Evolutionary conservation across 768 basidiomycete species (phyloP), one percentile per base, ranked within the genome.

Genomic region (Leccinum boreale): DNA sequence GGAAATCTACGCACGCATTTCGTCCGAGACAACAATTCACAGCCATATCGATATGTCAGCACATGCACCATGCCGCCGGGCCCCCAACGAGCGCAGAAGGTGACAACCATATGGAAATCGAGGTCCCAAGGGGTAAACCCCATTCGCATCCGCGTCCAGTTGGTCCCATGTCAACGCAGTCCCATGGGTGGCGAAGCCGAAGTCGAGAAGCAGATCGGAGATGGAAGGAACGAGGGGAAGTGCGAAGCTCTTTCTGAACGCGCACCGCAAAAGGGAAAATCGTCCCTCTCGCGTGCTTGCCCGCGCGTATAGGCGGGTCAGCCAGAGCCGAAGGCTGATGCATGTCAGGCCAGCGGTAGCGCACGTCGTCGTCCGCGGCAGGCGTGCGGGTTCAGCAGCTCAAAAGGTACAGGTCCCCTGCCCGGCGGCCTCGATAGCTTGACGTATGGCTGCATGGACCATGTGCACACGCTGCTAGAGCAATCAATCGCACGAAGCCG

Each of bases 401-500:
- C 21, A n/a, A 33, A 53, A 23, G 35, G 12, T 10, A 33, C 46
- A n/a, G 9, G 19, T 35, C 24, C 19, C 35, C 21, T 44, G 24
- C 31, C 10, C 29, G 28, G 24, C 29, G 35, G 21, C 26, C 12
- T 36, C 4, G 19, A 44, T 1, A 24, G 46, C 53, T 24, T 11
- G 50, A 36, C 28, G 24, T 10, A 24, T 19, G 33, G 36, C 36
- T 31, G 29, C 55, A 47, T 46, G 45, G 7, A 57, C 47, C 65
- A 58, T 56, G 62, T 45, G 55, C 29, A 23, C 52, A 10, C 39
- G 47, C 48, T 53, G 24, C 52, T 39, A 52, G 58, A 54, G 67
- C 59, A 69, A 69, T 69, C 53, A 60, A 69, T 69, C 67, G 65
- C 47, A 59, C 58, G 67, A 68, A 68, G 65, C 52, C 36, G 29